Base-by-base conservation (phyloP, 2,329 filamentous ascomycete genomes). In the Monilinia fructicola region DNA sequence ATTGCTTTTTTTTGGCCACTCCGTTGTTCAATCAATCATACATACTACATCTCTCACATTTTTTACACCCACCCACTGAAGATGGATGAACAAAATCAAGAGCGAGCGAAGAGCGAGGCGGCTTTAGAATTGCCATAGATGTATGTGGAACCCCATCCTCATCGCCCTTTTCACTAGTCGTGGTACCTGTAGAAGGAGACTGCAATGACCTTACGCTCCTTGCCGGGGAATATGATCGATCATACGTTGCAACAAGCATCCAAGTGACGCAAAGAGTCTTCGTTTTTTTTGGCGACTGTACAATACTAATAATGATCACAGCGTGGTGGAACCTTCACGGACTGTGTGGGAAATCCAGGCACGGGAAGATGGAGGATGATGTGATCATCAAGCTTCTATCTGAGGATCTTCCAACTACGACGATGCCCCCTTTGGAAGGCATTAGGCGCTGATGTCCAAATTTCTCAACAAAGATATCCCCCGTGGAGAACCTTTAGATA, bases 351-450 rank as follows among this genome's bases (percentile, higher is more conserved):
- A 71, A 94, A 93, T 73, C 85, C 90, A 6, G 87, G 84, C 73
- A 88, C 82, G 71, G 90, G 23, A 84, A 82, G 73, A 87, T 89
- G 83, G 83, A 87, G 77, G 86, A 93, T 76, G 90, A 95, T 76
- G 84, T 93, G 63, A 83, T 96, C 66, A 92, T 95, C 78, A 96
- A 96, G 79, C 86, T 97, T 2, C 86, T 97, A 23, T 96, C 92
- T 2, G 92, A 94, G 74, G 93, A 97, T 77, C 93, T 93, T 2
- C 87, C 66, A 97, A 97, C 80, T 97, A 97, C 79, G 83, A 88
- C 21, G 93, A 97, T 81, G 93, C 93, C 16, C 93, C 93, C 2
- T 84, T 96, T 23, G 93, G 97, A 81, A 93, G 93, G 38, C 97
- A 97, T 75, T 87, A 93, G 21, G 88, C 93, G 67, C 88, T 97